These are phyloP conservation scores for Colletotrichum nymphaeae DNA, from an alignment of 2,329 filamentous ascomycete genomes.

Conservation along the genomic window DNA sequence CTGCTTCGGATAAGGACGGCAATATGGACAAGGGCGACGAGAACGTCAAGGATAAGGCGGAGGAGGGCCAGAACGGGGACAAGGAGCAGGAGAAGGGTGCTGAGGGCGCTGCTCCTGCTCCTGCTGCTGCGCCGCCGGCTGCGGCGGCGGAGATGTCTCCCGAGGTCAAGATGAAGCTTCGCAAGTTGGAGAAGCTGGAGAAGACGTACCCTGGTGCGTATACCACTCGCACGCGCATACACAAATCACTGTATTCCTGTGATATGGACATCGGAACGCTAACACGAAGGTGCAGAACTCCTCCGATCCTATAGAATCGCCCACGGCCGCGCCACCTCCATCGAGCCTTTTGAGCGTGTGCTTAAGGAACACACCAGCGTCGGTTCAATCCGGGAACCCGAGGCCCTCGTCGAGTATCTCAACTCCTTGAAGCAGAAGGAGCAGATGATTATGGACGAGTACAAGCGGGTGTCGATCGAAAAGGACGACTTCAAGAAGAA, in stretches of 20 bases:
- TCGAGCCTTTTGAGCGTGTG: slow-evolving; percentile 93
- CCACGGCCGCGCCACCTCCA: slow-evolving; percentile 85
- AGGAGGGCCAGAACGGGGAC: slow-evolving; percentile 38
- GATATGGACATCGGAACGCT: not conserved
- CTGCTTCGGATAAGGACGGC: slow-evolving; percentile 41
- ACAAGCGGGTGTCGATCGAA: slow-evolving; percentile 87
- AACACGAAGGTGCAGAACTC: slow-evolving; percentile 68
- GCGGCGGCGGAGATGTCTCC: slow-evolving; percentile 70
- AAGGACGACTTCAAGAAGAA: slow-evolving; percentile 84
- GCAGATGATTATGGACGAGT: slow-evolving; percentile 93
- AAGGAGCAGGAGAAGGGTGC: slow-evolving; percentile 39
- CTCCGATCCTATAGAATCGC: slow-evolving; percentile 92
- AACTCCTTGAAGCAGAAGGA: slow-evolving; percentile 86
- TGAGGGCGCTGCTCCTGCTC: slow-evolving; percentile 36
- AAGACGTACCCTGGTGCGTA: slow-evolving; percentile 82
- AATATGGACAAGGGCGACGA: slow-evolving; percentile 45
- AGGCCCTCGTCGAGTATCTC: slow-evolving; percentile 88
- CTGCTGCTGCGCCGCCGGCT: slow-evolving; percentile 21
- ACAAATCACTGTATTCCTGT: too few relatives aligned
- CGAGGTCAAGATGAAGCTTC: slow-evolving; percentile 80
- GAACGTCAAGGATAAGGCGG: slow-evolving; percentile 37
- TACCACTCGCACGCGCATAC: not conserved
- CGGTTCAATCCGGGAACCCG: slow-evolving; percentile 87
- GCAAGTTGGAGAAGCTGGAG: slow-evolving; percentile 91
- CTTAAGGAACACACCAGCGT: slow-evolving; percentile 93